Evolutionary conservation across 2,329 filamentous ascomycete genomes (phyloP), one percentile per base, ranked within the genome.

Genomic region (Arthrocladium fulminans): DNA sequence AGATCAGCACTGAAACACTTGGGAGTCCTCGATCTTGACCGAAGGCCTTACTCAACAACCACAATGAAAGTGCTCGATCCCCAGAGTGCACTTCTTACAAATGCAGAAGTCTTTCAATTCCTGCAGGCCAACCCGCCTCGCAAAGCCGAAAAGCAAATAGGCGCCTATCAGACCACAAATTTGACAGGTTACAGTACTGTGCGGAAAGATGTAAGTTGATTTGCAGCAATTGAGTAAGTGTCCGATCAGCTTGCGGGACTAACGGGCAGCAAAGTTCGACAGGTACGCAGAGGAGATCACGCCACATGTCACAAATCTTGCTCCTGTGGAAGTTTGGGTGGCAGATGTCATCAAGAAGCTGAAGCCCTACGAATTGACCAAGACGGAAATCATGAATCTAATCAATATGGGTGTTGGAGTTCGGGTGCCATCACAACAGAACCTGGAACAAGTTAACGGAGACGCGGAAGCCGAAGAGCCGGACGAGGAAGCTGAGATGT

Each of bases 181-280:
- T 61, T 72, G n/a, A 58, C 67, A 47, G 67, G 69, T 49, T 67
- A 72, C 55, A 67, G 70, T 52, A 68, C 66, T 1, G 67, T 72
- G 15, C 63, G 71, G 12, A 68, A 70, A 50, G 69, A 72, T 60
- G 69, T 72, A 47, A 51, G 62, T 51, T 20, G 10, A 12, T n/a
- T 42, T 8, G 25, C 12, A n/a, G 15, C 22, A 35, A 41, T 41
- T 23, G 19, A 7, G 29, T 39, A 35, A 29, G 13, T 17, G 2
- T n/a, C n/a, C 10, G 17, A 12, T 13, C 10, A 22, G n/a, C 24
- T 42, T 8, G 19, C 23, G 20, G 30, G 15, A 24, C 37, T 40
- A n/a, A 43, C 49, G 30, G 10, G 19, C 24, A 41, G 29, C 47
- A 46, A 41, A 40, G 41, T 40, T 40, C 8, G 39, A 35, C 19